Percentiles rank a stretch among this genome's conserved stretches.
phyloP scores from a whole-genome alignment of 2,329 filamentous ascomycete genomes.

The Penicillium sumatraense region DNA sequence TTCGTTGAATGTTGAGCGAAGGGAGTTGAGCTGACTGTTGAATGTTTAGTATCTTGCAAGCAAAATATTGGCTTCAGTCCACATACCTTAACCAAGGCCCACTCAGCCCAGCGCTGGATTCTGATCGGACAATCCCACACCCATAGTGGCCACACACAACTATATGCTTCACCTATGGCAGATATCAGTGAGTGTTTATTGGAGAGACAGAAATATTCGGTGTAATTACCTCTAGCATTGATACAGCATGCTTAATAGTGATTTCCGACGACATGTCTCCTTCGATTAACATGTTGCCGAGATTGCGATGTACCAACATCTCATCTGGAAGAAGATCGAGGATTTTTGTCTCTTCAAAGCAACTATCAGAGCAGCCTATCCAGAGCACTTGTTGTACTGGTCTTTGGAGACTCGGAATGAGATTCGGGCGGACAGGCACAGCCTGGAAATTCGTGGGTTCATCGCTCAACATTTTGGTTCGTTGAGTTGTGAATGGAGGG shows the following conservation, averaged over 20 bases:
- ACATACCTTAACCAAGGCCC: conserved; percentile 24
- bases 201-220: not conserved
- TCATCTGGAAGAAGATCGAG: conserved; percentile 18
- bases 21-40: conserved; percentile 19
- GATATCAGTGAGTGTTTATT: not conserved
- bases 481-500: not conserved
- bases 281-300: conserved; percentile 28
- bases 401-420: conserved; percentile 16
- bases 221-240: conserved; percentile 9
- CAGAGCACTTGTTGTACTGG: conserved; percentile 20
- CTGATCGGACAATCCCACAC: conserved; percentile 21
- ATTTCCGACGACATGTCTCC: conserved; percentile 25
- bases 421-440: conserved; percentile 4
- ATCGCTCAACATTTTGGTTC: not conserved
- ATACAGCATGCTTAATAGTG: conserved; percentile 20
- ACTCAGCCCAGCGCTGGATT: conserved; percentile 16
- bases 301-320: conserved; percentile 21
- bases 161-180: conserved; percentile 22
- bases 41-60: not conserved
- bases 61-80: no score
- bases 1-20: conserved; percentile 13
- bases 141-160: conserved; percentile 28
- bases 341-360: conserved; percentile 18
- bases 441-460: not conserved
- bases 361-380: conserved; percentile 27